phyloP scores from a whole-genome alignment of 2,329 filamentous ascomycete species.

The Stagonosporopsis tanaceti region DNA sequence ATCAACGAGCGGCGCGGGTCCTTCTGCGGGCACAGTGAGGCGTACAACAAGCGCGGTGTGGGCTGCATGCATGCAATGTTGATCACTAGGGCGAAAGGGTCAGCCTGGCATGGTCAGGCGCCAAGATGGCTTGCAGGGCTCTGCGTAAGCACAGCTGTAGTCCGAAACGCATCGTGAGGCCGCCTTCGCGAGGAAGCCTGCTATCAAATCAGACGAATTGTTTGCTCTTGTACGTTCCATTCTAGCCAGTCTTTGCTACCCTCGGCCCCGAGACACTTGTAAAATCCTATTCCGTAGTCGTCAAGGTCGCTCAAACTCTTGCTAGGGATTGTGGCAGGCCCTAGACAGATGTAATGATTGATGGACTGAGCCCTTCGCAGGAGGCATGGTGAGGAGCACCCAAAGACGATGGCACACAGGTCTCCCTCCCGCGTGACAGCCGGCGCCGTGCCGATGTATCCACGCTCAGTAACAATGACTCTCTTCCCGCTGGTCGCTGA shows the following conservation, averaged over 20 bases:
- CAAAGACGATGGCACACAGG: conserved; percentile 17
- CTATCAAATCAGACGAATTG: conserved; percentile 4
- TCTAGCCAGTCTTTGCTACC: conserved; percentile 23
- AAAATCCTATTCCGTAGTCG: conserved; percentile 6
- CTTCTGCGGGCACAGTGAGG: too few species aligned
- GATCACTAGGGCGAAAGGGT: background rate
- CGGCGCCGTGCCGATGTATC: conserved; percentile 15
- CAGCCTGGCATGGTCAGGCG: background rate
- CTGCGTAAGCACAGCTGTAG: background rate
- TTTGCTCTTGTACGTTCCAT: conserved; percentile 19
- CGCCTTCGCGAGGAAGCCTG: background rate
- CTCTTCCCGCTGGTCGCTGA: conserved; percentile 11
- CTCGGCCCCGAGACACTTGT: conserved; percentile 13
- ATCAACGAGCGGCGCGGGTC: background rate
- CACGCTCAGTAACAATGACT: conserved; percentile 13
- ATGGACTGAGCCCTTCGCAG: background rate
- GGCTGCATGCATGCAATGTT: background rate
- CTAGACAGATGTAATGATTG: background rate
- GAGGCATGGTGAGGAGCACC: conserved; percentile 15
- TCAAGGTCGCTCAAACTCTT: background rate
- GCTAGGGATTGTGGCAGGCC: background rate
- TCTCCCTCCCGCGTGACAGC: conserved; percentile 5
- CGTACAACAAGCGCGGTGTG: too few species aligned
- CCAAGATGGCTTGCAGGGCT: background rate
- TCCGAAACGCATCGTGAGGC: background rate